These are phyloP conservation scores for Musa beccarii DNA, from an alignment of 176 grass and related monocot species.

Conservation along the genomic window DNA sequence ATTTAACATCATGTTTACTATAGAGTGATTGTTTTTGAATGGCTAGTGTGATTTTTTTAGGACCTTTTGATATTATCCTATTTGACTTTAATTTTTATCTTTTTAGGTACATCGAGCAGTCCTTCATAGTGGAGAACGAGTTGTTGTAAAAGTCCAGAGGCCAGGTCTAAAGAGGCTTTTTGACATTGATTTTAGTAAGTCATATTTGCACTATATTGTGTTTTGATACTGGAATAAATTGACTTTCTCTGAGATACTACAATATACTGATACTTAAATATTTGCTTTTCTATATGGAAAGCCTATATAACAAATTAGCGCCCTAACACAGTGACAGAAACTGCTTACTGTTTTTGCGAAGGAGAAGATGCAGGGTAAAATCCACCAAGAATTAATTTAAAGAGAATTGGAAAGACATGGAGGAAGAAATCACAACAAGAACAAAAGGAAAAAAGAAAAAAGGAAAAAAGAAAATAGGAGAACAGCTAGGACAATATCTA, in stretches of 20 bases:
- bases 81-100: not conserved
- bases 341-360: too few species aligned
- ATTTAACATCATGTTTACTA: constrained; percentile 1
- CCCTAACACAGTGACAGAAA: too few species aligned
- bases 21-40: not conserved
- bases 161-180: constrained; percentile 93
- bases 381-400: too few species aligned
- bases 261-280: too few species aligned
- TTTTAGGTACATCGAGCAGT: constrained; percentile 73
- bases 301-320: too few species aligned
- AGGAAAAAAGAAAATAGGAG: not conserved
- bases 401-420: too few species aligned
- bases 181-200: constrained; percentile 97
- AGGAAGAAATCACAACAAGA: too few species aligned
- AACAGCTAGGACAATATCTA: not conserved
- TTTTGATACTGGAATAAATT: too few species aligned
- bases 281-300: too few species aligned
- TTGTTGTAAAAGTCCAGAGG: constrained; percentile 88
- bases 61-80: not conserved
- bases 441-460: too few species aligned
- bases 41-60: not conserved
- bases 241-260: too few species aligned
- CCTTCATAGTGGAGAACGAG: constrained; percentile 83
- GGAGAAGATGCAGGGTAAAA: too few species aligned
- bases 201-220: not conserved